Percentiles rank a stretch among this genome's conserved stretches.
Conservation (phyloP, 495 filamentous ascomycete genomes). For the Neurospora intermedia region DNA sequence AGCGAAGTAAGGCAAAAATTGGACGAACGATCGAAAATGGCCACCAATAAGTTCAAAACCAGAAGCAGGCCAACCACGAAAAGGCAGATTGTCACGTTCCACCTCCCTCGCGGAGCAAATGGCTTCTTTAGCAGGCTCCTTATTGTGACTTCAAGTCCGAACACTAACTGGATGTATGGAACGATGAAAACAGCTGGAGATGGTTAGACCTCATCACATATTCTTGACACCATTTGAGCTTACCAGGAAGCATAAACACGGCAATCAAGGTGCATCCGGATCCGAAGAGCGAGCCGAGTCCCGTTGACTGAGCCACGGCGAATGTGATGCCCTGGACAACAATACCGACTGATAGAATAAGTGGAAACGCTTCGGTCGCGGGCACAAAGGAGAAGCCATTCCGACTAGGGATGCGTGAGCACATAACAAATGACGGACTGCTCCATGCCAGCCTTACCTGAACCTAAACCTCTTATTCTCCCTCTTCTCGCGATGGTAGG, state of each 20-base stretch:
- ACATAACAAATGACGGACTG: not conserved
- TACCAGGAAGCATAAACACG: constrained; percentile 39
- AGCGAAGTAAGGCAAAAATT: constrained; percentile 36
- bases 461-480: constrained; percentile 21
- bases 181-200: constrained; percentile 35
- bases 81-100: constrained; percentile 32
- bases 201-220: constrained; percentile 7
- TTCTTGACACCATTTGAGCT: constrained; percentile 1
- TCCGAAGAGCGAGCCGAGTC: constrained; percentile 29
- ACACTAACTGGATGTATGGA: constrained; percentile 37
- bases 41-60: constrained; percentile 31
- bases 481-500: constrained; percentile 27
- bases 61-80: constrained; percentile 26
- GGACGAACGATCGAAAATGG: constrained; percentile 28
- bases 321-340: constrained; percentile 36
- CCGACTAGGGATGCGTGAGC: constrained; percentile 14
- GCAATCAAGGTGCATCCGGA: constrained; percentile 30
- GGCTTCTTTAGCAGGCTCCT: constrained; percentile 30
- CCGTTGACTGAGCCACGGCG: constrained; percentile 33
- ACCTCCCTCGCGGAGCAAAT: constrained; percentile 31
- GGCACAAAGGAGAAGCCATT: constrained; percentile 30
- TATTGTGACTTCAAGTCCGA: constrained; percentile 30
- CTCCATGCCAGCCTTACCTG: constrained; percentile 11
- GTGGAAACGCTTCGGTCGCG: constrained; percentile 31
- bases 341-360: constrained; percentile 36